Percentiles rank a stretch among this genome's conserved stretches.
phyloP scores from a whole-genome alignment of 2,329 filamentous ascomycete genomes.

The Talaromyces sp. region DNA sequence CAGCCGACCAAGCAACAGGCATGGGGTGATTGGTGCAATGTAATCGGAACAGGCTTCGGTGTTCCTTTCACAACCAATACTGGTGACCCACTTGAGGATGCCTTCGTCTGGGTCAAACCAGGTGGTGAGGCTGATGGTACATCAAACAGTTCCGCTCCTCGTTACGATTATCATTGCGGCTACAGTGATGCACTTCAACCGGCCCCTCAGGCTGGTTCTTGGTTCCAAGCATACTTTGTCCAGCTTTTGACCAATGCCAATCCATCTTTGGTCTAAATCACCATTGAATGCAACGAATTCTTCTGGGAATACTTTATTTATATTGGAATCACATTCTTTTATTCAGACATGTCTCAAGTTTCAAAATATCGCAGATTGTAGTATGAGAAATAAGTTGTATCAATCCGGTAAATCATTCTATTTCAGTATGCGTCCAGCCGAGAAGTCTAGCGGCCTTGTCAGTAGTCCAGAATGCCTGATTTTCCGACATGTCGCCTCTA shows the following conservation, averaged over 20 bases:
- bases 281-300: neutral
- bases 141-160: constrained; percentile 47
- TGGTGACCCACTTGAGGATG: constrained; percentile 57
- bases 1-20: constrained; percentile 55
- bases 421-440: constrained; percentile 32
- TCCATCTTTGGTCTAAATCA: constrained; percentile 23
- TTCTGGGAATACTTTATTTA: neutral
- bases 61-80: constrained; percentile 62
- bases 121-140: constrained; percentile 56
- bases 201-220: constrained; percentile 66
- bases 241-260: constrained; percentile 30
- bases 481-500: constrained; percentile 23
- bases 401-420: constrained; percentile 19
- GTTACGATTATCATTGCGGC: constrained; percentile 58
- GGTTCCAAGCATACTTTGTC: constrained; percentile 53
- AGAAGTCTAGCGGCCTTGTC: constrained; percentile 27
- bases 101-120: constrained; percentile 70
- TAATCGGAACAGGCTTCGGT: constrained; percentile 62
- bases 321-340: neutral
- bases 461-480: constrained; percentile 26
- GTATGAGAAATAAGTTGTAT: neutral
- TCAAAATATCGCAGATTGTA: neutral
- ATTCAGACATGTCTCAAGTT: neutral
- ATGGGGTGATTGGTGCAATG: constrained; percentile 69
- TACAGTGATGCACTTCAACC: constrained; percentile 55